Evolutionary conservation across 164 flowering plant genomes (phyloP).

Genomic region (Stephania japonica): DNA sequence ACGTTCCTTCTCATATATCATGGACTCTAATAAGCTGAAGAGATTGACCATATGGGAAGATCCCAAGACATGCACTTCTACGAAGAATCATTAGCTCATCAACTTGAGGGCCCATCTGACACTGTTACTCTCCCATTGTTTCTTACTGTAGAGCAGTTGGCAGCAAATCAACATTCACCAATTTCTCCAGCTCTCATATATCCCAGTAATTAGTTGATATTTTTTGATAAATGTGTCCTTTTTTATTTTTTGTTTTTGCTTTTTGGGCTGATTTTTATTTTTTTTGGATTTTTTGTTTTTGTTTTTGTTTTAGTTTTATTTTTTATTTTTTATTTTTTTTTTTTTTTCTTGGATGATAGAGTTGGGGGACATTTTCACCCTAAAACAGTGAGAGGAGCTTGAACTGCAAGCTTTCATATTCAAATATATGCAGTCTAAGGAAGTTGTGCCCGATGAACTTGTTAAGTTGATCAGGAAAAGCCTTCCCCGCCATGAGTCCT

Average conservation of each 20-base stretch:
- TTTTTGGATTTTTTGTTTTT: too few species aligned
- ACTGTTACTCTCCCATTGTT: constrained; percentile 63
- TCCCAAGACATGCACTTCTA: constrained; percentile 40
- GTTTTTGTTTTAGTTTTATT: background rate
- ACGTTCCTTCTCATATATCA: constrained; percentile 20
- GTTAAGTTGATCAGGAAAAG: constrained; percentile 51
- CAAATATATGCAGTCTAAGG: constrained; percentile 77
- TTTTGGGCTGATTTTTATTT: background rate
- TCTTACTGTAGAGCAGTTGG: constrained; percentile 38
- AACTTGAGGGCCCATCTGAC: constrained; percentile 52
- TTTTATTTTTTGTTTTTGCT: background rate
- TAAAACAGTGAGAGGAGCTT: constrained; percentile 87
- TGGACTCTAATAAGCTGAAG: constrained; percentile 73
- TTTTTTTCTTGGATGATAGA: constrained; percentile 17
- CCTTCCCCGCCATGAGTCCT: constrained; percentile 24
- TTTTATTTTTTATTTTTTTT: background rate
- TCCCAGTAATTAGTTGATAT: constrained; percentile 44
- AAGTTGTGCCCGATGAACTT: constrained; percentile 72
- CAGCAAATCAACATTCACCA: constrained; percentile 41
- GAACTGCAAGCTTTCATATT: constrained; percentile 87
- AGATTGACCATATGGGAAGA: constrained; percentile 37
- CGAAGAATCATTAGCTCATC: constrained; percentile 38
- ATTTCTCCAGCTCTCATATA: constrained; percentile 32
- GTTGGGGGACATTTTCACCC: constrained; percentile 48
- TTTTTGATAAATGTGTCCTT: background rate